A percentile compares a stretch with the other conserved stretches of the same genome.
phyloP scores from a whole-genome alignment of 2,329 filamentous ascomycete species.

The Stagonosporopsis tanaceti region DNA sequence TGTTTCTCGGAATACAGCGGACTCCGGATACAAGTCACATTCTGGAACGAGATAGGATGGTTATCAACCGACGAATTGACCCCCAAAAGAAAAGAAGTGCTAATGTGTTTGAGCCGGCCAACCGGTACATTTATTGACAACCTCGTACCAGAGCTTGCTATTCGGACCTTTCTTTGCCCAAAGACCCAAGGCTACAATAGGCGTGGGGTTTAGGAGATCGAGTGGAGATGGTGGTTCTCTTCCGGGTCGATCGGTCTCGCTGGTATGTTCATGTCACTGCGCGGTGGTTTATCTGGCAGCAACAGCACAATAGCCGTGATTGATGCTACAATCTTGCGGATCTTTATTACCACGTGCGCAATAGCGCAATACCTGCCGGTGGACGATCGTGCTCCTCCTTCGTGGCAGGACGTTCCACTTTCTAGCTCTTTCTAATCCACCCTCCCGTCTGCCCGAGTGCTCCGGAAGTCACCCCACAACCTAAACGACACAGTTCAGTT shows the following conservation, averaged over 20 bases:
- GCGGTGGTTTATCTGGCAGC: background rate
- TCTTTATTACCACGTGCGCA: background rate
- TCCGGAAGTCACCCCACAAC: background rate
- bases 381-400: background rate
- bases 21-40: background rate
- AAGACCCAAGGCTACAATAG: background rate
- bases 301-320: background rate
- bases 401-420: background rate
- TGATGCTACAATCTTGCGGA: background rate
- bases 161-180: background rate
- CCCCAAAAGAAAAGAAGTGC: background rate
- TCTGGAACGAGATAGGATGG: background rate
- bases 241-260: background rate
- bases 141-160: background rate
- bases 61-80: background rate
- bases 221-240: background rate
- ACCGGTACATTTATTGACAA: background rate
- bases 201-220: background rate
- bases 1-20: background rate
- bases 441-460: background rate
- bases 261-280: background rate
- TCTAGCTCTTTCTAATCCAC: background rate
- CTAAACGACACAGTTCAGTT: background rate
- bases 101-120: background rate
- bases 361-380: background rate